These are phyloP conservation scores for Endoconidiophora laricicola DNA, from an alignment of 2,329 filamentous ascomycete genomes.

Conservation along the genomic window DNA sequence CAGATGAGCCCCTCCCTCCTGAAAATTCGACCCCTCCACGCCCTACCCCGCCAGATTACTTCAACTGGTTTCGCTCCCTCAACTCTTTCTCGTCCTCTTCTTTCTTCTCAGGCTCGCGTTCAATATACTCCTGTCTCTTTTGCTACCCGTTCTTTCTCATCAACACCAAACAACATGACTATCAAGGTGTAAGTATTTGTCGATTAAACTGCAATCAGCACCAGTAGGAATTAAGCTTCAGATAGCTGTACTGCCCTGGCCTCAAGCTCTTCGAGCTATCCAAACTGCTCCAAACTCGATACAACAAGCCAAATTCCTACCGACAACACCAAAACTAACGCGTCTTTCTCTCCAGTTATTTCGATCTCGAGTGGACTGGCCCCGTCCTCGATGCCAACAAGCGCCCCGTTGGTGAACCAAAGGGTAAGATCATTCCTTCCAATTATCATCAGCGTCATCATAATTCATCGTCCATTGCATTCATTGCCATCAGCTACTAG, in stretches of 20 bases:
- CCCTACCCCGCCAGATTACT: constrained; percentile 27
- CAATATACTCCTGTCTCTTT: constrained; percentile 22
- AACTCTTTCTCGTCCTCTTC: constrained; percentile 24
- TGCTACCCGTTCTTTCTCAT: constrained; percentile 30
- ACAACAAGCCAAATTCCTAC: background rate
- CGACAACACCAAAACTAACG: background rate
- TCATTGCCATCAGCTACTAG: too few relatives aligned
- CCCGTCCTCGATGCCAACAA: constrained; percentile 48
- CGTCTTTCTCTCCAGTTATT: constrained; percentile 33
- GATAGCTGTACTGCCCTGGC: background rate
- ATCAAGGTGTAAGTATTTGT: constrained; percentile 46
- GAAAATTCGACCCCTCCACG: constrained; percentile 24
- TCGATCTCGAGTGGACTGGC: constrained; percentile 58
- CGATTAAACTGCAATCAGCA: background rate
- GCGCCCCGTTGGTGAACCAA: constrained; percentile 34
- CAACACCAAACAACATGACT: constrained; percentile 51
- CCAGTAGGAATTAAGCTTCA: background rate
- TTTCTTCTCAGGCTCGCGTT: constrained; percentile 18
- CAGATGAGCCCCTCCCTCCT: constrained; percentile 29
- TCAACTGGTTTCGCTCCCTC: constrained; percentile 20
- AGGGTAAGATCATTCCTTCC: constrained; percentile 34
- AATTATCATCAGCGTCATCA: background rate
- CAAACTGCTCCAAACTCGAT: background rate
- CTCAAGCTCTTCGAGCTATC: background rate
- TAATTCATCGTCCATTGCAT: too few relatives aligned